These are phyloP conservation scores for Glebionis coronaria DNA, from an alignment of 129 eudicot species.

Conservation along the genomic window DNA sequence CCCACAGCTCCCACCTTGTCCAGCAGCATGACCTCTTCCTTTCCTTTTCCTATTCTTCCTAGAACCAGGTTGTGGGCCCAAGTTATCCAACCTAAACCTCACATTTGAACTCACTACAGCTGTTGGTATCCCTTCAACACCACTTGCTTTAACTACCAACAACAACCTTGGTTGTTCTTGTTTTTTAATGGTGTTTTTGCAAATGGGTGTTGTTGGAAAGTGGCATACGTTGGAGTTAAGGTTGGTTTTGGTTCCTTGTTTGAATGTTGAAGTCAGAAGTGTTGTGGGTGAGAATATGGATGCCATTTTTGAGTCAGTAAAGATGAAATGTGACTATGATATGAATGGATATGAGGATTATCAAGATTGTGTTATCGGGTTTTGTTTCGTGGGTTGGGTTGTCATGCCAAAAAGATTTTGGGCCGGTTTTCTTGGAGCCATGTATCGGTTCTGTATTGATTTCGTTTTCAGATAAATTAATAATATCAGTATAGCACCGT, in stretches of 20 bases:
- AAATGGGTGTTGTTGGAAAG: slow-evolving; percentile 15
- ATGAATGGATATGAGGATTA: slow-evolving; percentile 13
- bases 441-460: too few relatives aligned
- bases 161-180: slow-evolving; percentile 28
- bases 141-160: neutral
- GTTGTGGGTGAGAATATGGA: neutral
- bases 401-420: neutral
- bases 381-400: neutral
- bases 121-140: slow-evolving; percentile 10
- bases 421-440: neutral
- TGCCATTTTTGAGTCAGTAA: neutral
- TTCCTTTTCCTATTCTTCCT: slow-evolving; percentile 69
- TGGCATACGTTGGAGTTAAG: slow-evolving; percentile 35
- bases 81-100: slow-evolving; percentile 59
- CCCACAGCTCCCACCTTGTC: slow-evolving; percentile 96
- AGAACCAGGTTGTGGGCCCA: slow-evolving; percentile 88
- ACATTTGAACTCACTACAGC: slow-evolving; percentile 26
- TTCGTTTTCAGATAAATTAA: too few relatives aligned
- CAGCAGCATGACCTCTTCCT: slow-evolving; percentile 91
- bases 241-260: slow-evolving; percentile 37
- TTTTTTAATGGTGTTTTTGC: slow-evolving; percentile 7
- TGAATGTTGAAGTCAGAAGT: neutral
- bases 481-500: too few relatives aligned
- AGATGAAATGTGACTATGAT: slow-evolving; percentile 38
- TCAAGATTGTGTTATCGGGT: neutral